Evolutionary conservation across 1,284 basidiomycete species (phyloP).

Genomic region (Uromyces viciae-fabae): DNA sequence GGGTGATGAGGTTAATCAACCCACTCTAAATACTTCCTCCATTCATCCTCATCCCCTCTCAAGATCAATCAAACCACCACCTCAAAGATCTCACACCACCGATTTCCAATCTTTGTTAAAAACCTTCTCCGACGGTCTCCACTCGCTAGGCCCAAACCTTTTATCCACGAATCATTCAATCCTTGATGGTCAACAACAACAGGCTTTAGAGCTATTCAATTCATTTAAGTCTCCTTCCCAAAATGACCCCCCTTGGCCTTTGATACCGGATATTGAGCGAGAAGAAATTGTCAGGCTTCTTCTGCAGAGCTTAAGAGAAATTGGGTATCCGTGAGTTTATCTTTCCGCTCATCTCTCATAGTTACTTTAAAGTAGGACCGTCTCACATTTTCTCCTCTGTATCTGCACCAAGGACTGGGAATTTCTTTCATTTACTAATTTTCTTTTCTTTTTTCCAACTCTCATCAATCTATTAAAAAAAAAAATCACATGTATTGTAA

Average conservation of each 20-base stretch:
- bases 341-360: too few relatives aligned
- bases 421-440: not conserved
- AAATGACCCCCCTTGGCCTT: conserved; percentile 24
- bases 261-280: conserved; percentile 63
- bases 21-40: too few relatives aligned
- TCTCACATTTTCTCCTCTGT: not conserved
- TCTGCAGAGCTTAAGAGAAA: conserved; percentile 82
- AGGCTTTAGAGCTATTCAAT: not conserved
- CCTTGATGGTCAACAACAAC: not conserved
- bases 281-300: conserved; percentile 88
- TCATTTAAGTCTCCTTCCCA: not conserved
- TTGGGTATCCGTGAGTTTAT: conserved; percentile 89
- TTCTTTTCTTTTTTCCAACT: not conserved
- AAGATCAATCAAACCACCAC: not conserved
- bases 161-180: not conserved
- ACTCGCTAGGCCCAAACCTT: not conserved
- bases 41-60: too few relatives aligned
- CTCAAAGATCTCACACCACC: not conserved
- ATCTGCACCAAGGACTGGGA: not conserved
- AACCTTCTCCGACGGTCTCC: conserved; percentile 13
- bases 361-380: not conserved
- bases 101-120: conserved; percentile 7
- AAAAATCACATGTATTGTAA: too few relatives aligned
- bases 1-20: too few relatives aligned
- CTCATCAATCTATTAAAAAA: too few relatives aligned